Percentiles rank a stretch among this genome's conserved stretches.
Evolutionary conservation across 345 rosid species (phyloP).

Genomic region (Euclidium syriacum): DNA sequence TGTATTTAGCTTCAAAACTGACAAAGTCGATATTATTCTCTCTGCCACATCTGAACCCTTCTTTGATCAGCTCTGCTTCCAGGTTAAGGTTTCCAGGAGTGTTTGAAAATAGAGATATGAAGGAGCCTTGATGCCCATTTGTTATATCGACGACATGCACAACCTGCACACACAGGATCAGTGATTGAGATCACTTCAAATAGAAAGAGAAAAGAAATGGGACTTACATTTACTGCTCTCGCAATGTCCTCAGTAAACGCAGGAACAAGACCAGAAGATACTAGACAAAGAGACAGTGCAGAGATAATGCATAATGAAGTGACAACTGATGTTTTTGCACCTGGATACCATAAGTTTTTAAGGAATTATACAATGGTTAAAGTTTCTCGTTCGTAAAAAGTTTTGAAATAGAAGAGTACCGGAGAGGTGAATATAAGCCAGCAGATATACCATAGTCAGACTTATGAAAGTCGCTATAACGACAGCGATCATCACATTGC

Average conservation of each 20-base stretch:
- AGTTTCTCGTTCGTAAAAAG: not conserved
- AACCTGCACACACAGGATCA: constrained; percentile 36
- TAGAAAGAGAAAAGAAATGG: not conserved
- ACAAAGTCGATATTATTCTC: constrained; percentile 69
- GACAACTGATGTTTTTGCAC: constrained; percentile 59
- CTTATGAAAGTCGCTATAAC: constrained; percentile 55
- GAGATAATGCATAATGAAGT: constrained; percentile 43
- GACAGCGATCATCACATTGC: constrained; percentile 46
- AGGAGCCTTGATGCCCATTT: constrained; percentile 49
- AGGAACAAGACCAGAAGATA: constrained; percentile 56
- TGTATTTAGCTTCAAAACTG: constrained; percentile 63
- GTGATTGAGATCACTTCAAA: not conserved
- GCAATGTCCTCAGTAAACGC: constrained; percentile 70
- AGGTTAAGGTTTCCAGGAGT: constrained; percentile 80
- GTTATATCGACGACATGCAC: constrained; percentile 91
- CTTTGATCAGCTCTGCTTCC: constrained; percentile 64
- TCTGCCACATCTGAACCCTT: constrained; percentile 75
- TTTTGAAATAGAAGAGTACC: constrained; percentile 36
- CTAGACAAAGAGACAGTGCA: constrained; percentile 50
- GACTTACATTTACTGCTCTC: constrained; percentile 86
- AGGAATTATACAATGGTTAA: not conserved
- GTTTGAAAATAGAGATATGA: constrained; percentile 56
- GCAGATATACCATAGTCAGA: constrained; percentile 72
- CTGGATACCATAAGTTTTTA: constrained; percentile 31
- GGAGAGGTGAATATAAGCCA: constrained; percentile 86